Evolutionary conservation across 2,329 filamentous ascomycete genomes (phyloP).

Genomic region (Colletotrichum sp.): DNA sequence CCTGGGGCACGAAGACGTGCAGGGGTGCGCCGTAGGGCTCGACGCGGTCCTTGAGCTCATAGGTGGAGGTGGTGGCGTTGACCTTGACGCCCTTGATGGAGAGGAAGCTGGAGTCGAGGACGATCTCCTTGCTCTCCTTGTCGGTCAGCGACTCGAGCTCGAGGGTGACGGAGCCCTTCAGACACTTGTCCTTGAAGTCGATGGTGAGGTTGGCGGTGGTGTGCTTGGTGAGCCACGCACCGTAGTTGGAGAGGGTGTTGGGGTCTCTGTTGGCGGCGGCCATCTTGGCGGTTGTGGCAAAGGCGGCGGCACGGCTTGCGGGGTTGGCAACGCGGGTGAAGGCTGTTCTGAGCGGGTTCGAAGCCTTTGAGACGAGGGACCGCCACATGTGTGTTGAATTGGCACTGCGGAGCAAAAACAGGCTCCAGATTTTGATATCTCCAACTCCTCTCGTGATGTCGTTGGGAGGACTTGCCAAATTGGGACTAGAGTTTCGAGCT

Average conservation of each 20-base stretch:
- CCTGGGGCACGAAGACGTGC: conserved; percentile 64
- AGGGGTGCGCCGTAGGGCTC: conserved; percentile 80
- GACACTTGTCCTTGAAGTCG: conserved; percentile 79
- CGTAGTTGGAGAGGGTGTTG: conserved; percentile 91
- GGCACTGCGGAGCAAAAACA: conserved; percentile 1
- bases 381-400: conserved; percentile 20
- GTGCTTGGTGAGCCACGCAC: conserved; percentile 84
- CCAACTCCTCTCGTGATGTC: conserved; percentile 16
- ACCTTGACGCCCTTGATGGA: conserved; percentile 75
- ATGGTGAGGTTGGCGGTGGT: conserved; percentile 82
- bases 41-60: conserved; percentile 71
- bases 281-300: conserved; percentile 14
- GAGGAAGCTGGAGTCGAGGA: conserved; percentile 88
- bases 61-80: conserved; percentile 66
- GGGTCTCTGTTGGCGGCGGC: conserved; percentile 68
- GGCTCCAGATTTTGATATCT: conserved; percentile 14
- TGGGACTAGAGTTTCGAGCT: conserved; percentile 17
- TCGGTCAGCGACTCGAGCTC: conserved; percentile 80
- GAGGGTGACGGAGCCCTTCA: conserved; percentile 79
- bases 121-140: conserved; percentile 74
- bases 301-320: background rate
- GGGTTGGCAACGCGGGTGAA: background rate
- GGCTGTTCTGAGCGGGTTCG: conserved; percentile 17
- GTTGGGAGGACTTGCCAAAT: conserved; percentile 20
- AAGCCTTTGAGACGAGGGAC: conserved; percentile 15